Percentiles rank a stretch among this genome's conserved stretches.
Evolutionary conservation across 2,329 filamentous ascomycete species (phyloP).

Genomic region (Monilinia polystroma): DNA sequence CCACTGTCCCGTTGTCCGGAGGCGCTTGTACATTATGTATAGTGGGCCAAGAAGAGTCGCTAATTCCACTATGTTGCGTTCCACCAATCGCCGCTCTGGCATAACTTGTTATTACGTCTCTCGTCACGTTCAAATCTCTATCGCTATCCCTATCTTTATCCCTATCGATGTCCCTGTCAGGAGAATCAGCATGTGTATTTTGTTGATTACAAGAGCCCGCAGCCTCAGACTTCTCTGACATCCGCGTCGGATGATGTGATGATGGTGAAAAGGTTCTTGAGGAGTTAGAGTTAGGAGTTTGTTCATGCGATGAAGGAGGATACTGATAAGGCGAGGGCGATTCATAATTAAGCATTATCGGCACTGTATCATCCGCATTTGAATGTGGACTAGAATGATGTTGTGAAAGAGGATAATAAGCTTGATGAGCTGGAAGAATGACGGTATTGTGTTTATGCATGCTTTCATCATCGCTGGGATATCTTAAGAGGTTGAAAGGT

Average conservation of each 20-base stretch:
- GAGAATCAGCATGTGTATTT: background rate
- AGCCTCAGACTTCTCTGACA: background rate
- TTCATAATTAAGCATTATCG: background rate
- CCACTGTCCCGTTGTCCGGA: background rate
- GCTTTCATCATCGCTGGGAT: constrained; percentile 9
- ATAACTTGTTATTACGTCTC: background rate
- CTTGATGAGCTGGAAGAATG: constrained; percentile 5
- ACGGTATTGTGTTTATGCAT: background rate
- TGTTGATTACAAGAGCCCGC: background rate
- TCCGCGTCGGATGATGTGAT: background rate
- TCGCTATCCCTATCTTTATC: background rate
- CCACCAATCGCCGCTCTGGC: constrained; percentile 7
- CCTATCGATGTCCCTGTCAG: background rate
- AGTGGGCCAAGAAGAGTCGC: background rate
- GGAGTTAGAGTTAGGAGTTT: background rate
- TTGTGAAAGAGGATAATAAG: background rate
- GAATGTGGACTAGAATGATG: background rate
- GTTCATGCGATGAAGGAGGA: background rate
- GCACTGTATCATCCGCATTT: background rate
- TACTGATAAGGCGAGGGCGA: background rate
- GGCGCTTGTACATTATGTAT: background rate
- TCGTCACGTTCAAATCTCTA: background rate
- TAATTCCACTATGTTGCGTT: constrained; percentile 10
- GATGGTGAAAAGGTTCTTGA: background rate
- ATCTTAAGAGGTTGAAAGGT: constrained; percentile 5